Evolutionary conservation across 2,329 filamentous ascomycete genomes (phyloP).

Genomic region (Leptographium galeiforme): DNA sequence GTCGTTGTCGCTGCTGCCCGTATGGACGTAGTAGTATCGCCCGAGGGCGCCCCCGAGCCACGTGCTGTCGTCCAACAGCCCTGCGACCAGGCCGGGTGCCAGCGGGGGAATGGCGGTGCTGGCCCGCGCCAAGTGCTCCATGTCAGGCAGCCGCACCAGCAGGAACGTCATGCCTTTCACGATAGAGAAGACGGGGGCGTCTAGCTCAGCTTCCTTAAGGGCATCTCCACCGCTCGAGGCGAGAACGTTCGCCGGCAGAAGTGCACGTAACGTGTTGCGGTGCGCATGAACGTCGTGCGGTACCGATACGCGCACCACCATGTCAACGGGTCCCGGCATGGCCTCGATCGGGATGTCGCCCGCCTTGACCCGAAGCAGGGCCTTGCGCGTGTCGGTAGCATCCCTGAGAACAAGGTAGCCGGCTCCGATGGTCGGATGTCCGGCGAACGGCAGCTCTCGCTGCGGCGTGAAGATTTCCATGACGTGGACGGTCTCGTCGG

Average conservation of each 20-base stretch:
- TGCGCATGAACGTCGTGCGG: conserved; percentile 57
- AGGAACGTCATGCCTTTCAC: conserved; percentile 64
- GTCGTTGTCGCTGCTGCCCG: conserved; percentile 2
- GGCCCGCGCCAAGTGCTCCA: conserved; percentile 41
- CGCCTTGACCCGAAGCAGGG: conserved; percentile 36
- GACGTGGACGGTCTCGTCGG: conserved; percentile 17
- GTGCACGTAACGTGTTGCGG: conserved; percentile 22
- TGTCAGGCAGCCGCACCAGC: conserved; percentile 46
- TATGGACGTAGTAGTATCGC: conserved; percentile 45
- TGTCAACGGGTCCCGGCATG: conserved; percentile 6
- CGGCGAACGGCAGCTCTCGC: conserved; percentile 46
- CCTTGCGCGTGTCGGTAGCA: not conserved
- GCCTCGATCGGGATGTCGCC: conserved; percentile 36
- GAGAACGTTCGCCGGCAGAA: conserved; percentile 15
- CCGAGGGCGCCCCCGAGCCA: conserved; percentile 41
- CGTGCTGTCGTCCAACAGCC: conserved; percentile 32
- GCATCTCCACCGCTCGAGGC: conserved; percentile 18
- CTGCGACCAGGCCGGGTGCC: conserved; percentile 17
- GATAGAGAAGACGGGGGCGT: conserved; percentile 43
- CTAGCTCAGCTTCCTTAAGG: conserved; percentile 22
- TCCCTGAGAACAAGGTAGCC: conserved; percentile 32
- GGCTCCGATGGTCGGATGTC: conserved; percentile 47
- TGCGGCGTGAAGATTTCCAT: conserved; percentile 47
- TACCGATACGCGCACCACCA: conserved; percentile 43
- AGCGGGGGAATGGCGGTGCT: conserved; percentile 16